Evolutionary conservation across 805 yeast genomes (phyloP).

Genomic region (Hermanozyma aechmeae): DNA sequence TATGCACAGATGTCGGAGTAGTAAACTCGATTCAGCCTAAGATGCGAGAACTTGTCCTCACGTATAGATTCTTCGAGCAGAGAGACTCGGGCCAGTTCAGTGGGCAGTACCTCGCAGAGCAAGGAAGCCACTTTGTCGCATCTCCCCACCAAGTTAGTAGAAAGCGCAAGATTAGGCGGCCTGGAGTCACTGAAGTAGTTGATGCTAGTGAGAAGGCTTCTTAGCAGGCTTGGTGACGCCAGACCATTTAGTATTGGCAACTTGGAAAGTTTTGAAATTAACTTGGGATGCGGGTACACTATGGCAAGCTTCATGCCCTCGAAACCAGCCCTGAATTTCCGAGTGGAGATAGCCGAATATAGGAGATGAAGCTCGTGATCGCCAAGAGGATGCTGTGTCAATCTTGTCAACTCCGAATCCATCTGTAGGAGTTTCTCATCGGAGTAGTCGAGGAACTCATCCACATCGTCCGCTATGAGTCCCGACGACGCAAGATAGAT

Average conservation of each 20-base stretch:
- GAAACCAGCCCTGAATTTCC: conserved; percentile 13
- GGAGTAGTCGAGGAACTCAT: conserved; percentile 5
- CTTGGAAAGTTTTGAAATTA: conserved; percentile 4
- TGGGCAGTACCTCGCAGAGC: too few relatives aligned
- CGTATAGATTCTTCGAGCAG: not conserved
- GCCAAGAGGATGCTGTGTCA: too few relatives aligned
- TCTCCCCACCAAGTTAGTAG: too few relatives aligned
- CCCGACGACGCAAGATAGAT: conserved; percentile 18
- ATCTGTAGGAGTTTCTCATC: conserved; percentile 7
- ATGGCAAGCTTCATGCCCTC: conserved; percentile 19
- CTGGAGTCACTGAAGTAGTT: conserved; percentile 18
- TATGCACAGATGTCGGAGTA: too few relatives aligned
- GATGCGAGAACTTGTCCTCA: conserved; percentile 19
- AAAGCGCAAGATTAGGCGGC: too few relatives aligned
- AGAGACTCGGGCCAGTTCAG: too few relatives aligned
- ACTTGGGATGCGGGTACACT: conserved; percentile 23
- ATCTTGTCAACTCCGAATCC: not conserved
- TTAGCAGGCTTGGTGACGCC: conserved; percentile 1
- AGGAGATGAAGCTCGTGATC: too few relatives aligned
- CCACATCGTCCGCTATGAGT: conserved; percentile 6
- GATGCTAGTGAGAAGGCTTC: conserved; percentile 9
- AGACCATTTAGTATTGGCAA: too few relatives aligned
- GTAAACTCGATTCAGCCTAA: conserved; percentile 13
- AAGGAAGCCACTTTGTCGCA: too few relatives aligned
- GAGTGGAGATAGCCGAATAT: too few relatives aligned